Evolutionary conservation across 805 yeast species (phyloP).

Genomic region (Myxozyma mucilagina): DNA sequence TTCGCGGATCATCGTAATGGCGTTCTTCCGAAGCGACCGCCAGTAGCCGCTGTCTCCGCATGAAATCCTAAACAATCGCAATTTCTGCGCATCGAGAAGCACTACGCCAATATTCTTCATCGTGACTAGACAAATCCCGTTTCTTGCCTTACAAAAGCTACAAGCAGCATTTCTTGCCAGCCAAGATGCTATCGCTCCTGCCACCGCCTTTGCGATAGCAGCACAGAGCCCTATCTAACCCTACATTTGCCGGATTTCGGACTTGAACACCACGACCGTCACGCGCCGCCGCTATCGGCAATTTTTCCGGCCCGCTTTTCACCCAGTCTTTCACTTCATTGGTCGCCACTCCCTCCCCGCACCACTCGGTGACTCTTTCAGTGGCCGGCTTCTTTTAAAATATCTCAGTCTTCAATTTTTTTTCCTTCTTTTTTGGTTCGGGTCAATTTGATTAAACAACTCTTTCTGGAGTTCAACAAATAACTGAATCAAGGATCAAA

Average conservation of each 20-base stretch:
- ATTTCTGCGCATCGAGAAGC: not conserved
- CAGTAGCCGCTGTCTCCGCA: slow-evolving; percentile 14
- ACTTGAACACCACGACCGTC: not conserved
- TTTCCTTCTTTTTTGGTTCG: no score
- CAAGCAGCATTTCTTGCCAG: not conserved
- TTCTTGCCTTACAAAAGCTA: not conserved
- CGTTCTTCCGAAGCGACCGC: slow-evolving; percentile 14
- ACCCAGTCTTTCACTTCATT: not conserved
- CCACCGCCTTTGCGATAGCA: not conserved
- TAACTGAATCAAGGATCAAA: no score
- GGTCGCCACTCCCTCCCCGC: not conserved
- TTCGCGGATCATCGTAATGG: not conserved
- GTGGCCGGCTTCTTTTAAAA: no score
- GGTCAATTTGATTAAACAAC: no score
- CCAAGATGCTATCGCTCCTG: not conserved
- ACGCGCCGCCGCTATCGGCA: not conserved
- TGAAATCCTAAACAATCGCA: not conserved
- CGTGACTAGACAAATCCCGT: slow-evolving; percentile 1
- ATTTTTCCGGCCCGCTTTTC: not conserved
- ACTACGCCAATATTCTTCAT: slow-evolving; percentile 1
- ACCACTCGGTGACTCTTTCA: not conserved
- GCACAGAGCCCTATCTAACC: not conserved
- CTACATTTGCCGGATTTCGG: not conserved
- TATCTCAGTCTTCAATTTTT: no score
- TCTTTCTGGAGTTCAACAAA: no score